Evolutionary conservation across 73 alveolate genomes (phyloP).

Genomic region (Paramecium sonneborni): DNA sequence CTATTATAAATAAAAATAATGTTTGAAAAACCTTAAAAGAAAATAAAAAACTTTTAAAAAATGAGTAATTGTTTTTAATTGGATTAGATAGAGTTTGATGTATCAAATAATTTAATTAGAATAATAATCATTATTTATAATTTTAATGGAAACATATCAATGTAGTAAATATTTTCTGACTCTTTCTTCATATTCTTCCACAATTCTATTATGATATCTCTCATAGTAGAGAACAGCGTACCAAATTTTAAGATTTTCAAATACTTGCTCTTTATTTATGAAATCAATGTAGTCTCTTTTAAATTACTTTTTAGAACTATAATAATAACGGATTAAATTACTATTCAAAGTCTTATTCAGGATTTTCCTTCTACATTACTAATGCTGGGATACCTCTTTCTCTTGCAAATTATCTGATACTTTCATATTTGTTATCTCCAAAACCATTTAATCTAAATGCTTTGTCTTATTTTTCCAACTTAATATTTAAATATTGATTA

Average conservation of each 20-base stretch:
- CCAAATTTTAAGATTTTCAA: conserved; percentile 62
- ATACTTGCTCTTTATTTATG: conserved; percentile 22
- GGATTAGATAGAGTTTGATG: neutral
- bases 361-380: neutral
- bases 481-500: neutral
- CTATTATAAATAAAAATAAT: no score
- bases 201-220: conserved; percentile 54
- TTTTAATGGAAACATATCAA: conserved; percentile 17
- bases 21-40: no score
- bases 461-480: conserved; percentile 36
- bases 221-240: conserved; percentile 64
- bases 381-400: conserved; percentile 70
- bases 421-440: conserved; percentile 20
- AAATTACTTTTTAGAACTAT: conserved; percentile 13
- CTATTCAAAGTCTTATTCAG: conserved; percentile 23
- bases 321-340: neutral
- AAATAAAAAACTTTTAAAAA: neutral
- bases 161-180: conserved; percentile 48
- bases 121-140: neutral
- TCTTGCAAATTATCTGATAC: conserved; percentile 60
- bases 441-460: conserved; percentile 62
- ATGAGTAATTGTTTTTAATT: neutral
- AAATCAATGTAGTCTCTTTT: conserved; percentile 62
- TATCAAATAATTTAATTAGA: neutral
- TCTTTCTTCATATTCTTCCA: conserved; percentile 34